phyloP scores from a whole-genome alignment of 345 rosid species.

The Crucihimalaya himalaica region DNA sequence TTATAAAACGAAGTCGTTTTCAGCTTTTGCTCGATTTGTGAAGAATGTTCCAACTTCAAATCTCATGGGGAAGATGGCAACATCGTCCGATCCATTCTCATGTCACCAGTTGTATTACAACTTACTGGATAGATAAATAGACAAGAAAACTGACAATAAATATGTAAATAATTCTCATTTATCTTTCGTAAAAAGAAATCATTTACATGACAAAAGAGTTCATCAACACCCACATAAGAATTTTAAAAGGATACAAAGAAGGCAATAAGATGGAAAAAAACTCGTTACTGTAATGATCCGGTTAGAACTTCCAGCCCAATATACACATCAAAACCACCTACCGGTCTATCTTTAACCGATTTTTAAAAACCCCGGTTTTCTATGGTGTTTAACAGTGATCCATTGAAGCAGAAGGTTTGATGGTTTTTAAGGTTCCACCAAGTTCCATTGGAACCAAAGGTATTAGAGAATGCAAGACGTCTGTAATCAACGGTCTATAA shows the following conservation, averaged over 20 bases:
- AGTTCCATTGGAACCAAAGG: slow-evolving; percentile 82
- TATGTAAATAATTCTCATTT: background rate
- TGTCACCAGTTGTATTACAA: no score
- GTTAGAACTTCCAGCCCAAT: slow-evolving; percentile 12
- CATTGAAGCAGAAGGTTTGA: slow-evolving; percentile 31
- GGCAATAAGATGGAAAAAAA: background rate
- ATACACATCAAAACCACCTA: slow-evolving; percentile 22
- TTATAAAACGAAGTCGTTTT: no score
- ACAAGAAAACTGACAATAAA: background rate
- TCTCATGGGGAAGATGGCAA: no score
- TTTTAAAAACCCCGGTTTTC: background rate
- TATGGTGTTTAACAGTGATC: slow-evolving; percentile 27
- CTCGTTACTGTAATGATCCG: slow-evolving; percentile 7
- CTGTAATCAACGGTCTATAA: slow-evolving; percentile 86
- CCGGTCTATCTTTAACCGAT: slow-evolving; percentile 13
- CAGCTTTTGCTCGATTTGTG: no score
- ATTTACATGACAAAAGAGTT: slow-evolving; percentile 18
- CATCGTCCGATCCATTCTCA: no score
- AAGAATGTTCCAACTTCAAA: no score
- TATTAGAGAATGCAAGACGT: slow-evolving; percentile 84
- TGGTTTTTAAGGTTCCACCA: slow-evolving; percentile 70
- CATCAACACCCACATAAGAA: background rate
- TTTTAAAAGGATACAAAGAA: background rate
- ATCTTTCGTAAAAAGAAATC: background rate
- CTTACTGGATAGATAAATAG: no score